These are phyloP conservation scores for Casaregolazyma lundiana DNA, from an alignment of 1,139 yeast species.

Conservation along the genomic window DNA sequence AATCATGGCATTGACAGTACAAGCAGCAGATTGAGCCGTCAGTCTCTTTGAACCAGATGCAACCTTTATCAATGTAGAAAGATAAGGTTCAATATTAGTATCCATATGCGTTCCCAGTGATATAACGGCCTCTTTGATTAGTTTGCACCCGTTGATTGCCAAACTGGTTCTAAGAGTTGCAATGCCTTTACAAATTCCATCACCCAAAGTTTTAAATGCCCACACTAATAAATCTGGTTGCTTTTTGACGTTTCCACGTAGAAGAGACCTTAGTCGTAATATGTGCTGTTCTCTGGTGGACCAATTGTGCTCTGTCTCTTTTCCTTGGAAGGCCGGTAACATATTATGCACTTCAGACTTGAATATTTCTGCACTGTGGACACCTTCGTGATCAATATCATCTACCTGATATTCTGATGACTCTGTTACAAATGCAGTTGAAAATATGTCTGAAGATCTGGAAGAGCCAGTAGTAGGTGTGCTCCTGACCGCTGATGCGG, in stretches of 20 bases:
- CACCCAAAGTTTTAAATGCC: constrained; percentile 44
- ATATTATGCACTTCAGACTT: constrained; percentile 37
- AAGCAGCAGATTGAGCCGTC: constrained; percentile 69
- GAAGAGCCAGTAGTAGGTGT: background rate
- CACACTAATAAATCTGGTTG: constrained; percentile 43
- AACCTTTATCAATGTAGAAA: constrained; percentile 55
- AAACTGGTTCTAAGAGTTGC: constrained; percentile 79
- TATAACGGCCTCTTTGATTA: constrained; percentile 68
- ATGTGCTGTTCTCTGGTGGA: constrained; percentile 60
- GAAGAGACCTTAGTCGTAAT: constrained; percentile 49
- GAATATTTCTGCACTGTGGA: constrained; percentile 35
- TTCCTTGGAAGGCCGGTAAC: constrained; percentile 52
- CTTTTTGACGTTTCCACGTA: constrained; percentile 53
- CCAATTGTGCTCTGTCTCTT: constrained; percentile 93
- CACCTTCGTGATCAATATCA: constrained; percentile 26
- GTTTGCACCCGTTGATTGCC: constrained; percentile 68
- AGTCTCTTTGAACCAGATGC: constrained; percentile 76
- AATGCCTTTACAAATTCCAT: constrained; percentile 65
- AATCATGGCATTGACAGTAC: constrained; percentile 59
- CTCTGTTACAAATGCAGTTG: constrained; percentile 22
- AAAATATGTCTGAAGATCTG: constrained; percentile 11
- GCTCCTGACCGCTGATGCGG: background rate
- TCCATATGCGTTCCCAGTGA: constrained; percentile 51
- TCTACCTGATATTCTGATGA: constrained; percentile 33
- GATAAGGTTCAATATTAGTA: constrained; percentile 54